A percentile compares a stretch with the other conserved stretches of the same genome.
These are phyloP conservation scores for Cornus controversa DNA, from an alignment of 148 eudicot genomes.

Conservation along the genomic window DNA sequence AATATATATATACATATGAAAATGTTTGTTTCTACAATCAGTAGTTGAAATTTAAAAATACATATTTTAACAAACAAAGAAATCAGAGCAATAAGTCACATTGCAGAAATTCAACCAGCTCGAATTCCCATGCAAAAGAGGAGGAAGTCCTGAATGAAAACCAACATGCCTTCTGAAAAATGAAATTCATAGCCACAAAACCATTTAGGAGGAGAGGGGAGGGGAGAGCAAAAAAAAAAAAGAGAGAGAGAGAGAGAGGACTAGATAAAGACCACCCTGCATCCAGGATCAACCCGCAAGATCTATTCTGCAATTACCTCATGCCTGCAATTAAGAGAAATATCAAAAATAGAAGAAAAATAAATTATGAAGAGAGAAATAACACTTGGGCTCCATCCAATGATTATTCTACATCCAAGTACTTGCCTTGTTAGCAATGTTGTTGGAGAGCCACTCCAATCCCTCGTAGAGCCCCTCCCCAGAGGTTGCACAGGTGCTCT, in stretches of 20 bases:
- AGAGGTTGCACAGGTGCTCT: slow-evolving; percentile 58
- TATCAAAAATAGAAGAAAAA: not conserved
- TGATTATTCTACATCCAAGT: no score
- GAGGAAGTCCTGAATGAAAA: slow-evolving; percentile 17
- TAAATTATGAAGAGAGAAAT: no score
- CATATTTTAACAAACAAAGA: no score
- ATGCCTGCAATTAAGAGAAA: slow-evolving; percentile 19
- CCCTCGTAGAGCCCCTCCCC: slow-evolving; percentile 59
- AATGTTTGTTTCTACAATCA: no score
- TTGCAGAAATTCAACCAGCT: no score
- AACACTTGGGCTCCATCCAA: not conserved
- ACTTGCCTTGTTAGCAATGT: slow-evolving; percentile 53
- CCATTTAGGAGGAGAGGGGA: not conserved
- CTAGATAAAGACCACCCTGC: slow-evolving; percentile 38
- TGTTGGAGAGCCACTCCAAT: slow-evolving; percentile 58
- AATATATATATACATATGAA: no score
- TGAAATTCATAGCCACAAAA: not conserved
- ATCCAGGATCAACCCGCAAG: slow-evolving; percentile 22
- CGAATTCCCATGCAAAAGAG: no score
- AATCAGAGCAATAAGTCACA: no score
- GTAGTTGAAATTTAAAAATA: no score
- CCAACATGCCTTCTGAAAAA: not conserved
- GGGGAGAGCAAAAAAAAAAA: no score
- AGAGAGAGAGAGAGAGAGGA: not conserved
- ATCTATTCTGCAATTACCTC: slow-evolving; percentile 6